Evolutionary conservation across 352 stramenopile species (phyloP).

Genomic region (Discostella stelligera): DNA sequence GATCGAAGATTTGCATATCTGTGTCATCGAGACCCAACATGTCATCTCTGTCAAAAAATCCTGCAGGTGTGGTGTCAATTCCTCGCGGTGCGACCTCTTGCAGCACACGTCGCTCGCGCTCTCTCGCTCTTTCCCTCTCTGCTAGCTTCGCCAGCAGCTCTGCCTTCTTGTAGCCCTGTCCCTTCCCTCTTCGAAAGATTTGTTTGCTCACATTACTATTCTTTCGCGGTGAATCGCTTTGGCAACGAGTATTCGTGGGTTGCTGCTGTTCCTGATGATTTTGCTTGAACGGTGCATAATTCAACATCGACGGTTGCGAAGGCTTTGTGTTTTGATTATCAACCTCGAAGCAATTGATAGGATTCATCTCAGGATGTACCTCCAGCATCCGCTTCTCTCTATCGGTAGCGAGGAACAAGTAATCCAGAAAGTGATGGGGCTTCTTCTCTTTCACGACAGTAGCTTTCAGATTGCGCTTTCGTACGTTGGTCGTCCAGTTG

Average conservation of each 20-base stretch:
- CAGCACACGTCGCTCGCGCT: not conserved
- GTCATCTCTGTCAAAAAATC: not conserved
- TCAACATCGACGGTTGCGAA: not conserved
- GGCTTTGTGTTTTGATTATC: not conserved
- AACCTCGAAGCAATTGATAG: not conserved
- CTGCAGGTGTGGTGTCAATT: not conserved
- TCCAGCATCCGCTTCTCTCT: slow-evolving; percentile 42
- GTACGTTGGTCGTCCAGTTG: slow-evolving; percentile 63
- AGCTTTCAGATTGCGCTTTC: slow-evolving; percentile 59
- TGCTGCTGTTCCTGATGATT: not conserved
- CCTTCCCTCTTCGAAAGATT: slow-evolving; percentile 4
- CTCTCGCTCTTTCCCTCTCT: not conserved
- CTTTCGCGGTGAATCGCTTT: not conserved
- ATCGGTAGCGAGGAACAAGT: slow-evolving; percentile 61
- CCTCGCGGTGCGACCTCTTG: not conserved
- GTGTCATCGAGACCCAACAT: not conserved
- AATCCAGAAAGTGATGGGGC: slow-evolving; percentile 69
- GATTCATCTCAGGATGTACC: not conserved
- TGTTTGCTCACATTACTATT: not conserved
- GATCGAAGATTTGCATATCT: not conserved
- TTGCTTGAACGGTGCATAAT: not conserved
- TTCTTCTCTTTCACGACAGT: slow-evolving; percentile 55
- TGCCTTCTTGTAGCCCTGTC: not conserved
- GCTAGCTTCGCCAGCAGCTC: not conserved
- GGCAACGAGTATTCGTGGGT: not conserved